These are phyloP conservation scores for peach (Prunus persica) DNA, from an alignment of 306 rosid species.

Conservation along the genomic window DNA sequence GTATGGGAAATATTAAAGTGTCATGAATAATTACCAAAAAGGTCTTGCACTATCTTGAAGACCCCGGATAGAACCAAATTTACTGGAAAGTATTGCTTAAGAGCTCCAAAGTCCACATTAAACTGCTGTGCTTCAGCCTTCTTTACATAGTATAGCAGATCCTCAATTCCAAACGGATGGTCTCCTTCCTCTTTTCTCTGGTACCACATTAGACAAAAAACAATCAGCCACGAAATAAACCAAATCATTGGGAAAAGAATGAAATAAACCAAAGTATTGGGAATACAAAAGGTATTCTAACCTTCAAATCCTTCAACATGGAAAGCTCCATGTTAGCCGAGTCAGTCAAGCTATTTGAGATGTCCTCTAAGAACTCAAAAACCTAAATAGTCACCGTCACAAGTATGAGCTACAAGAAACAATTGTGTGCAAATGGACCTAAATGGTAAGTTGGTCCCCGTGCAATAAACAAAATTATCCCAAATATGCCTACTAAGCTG, in stretches of 20 bases:
- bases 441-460: background rate
- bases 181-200: conserved; percentile 96
- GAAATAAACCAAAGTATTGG: background rate
- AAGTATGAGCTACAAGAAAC: conserved; percentile 17
- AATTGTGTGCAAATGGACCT: background rate
- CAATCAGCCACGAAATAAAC: conserved; percentile 30
- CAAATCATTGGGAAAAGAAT: conserved; percentile 11
- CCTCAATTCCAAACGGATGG: conserved; percentile 82
- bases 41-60: conserved; percentile 86
- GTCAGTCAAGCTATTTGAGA: conserved; percentile 63
- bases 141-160: conserved; percentile 70
- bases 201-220: conserved; percentile 30
- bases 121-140: conserved; percentile 66
- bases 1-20: conserved; percentile 10
- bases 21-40: conserved; percentile 56
- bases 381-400: conserved; percentile 47
- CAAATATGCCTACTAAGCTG: background rate
- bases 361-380: conserved; percentile 83
- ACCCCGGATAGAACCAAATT: conserved; percentile 85
- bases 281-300: conserved; percentile 10
- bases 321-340: conserved; percentile 72
- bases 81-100: conserved; percentile 88
- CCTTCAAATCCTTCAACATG: conserved; percentile 78
- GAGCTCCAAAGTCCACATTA: conserved; percentile 69
- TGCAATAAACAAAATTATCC: background rate